A percentile compares a stretch with the other conserved stretches of the same genome.
Evolutionary conservation across 73 alveolate species (phyloP).

Genomic region (Durusdinium trenchii): DNA sequence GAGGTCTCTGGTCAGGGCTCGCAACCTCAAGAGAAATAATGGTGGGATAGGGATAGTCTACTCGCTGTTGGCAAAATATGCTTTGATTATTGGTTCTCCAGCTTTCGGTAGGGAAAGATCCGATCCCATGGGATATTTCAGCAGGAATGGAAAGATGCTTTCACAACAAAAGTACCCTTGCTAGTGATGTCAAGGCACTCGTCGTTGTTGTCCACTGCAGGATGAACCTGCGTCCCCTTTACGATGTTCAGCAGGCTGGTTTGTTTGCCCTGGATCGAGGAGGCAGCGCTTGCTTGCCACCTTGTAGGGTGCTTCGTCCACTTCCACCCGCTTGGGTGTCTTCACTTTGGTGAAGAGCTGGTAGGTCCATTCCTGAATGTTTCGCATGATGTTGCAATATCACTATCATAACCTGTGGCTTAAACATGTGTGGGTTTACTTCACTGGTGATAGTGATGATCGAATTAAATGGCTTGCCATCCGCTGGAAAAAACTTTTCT

Average conservation of each 20-base stretch:
- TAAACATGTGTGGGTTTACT: not conserved
- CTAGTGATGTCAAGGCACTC: not conserved
- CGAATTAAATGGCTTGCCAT: not conserved
- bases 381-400: not conserved
- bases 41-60: too few species aligned
- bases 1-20: too few species aligned
- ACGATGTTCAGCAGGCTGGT: not conserved
- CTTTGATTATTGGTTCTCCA: too few species aligned
- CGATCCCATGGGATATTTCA: too few species aligned
- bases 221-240: not conserved
- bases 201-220: not conserved
- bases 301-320: not conserved
- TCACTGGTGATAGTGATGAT: not conserved
- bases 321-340: not conserved
- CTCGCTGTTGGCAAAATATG: too few species aligned
- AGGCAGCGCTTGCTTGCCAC: not conserved
- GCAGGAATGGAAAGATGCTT: not conserved
- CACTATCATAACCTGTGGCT: conserved; percentile 2
- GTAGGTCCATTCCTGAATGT: not conserved
- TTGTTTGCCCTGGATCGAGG: not conserved
- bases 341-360: not conserved
- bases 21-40: too few species aligned
- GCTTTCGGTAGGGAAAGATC: too few species aligned
- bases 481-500: not conserved
- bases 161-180: not conserved